phyloP scores from a whole-genome alignment of 2,329 filamentous ascomycete genomes.

The Diaporthe longicolla region DNA sequence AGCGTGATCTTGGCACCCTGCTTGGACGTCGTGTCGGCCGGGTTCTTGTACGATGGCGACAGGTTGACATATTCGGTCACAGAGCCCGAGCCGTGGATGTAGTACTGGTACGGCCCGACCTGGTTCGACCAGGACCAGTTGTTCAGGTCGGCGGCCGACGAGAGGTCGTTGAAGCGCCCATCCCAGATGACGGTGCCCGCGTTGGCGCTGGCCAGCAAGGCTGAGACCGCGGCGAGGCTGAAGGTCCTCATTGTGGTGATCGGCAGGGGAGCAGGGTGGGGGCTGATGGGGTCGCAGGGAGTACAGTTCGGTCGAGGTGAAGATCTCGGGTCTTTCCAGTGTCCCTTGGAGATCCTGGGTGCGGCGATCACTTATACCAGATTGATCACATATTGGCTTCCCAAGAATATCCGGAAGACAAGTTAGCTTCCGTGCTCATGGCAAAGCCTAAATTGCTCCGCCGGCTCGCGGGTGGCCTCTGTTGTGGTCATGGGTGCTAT shows the following conservation, averaged over 20 bases:
- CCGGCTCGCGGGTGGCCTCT: background rate
- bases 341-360: background rate
- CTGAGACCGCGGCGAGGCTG: conserved; percentile 28
- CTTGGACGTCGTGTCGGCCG: conserved; percentile 70
- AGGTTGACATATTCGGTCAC: conserved; percentile 74
- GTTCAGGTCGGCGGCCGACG: conserved; percentile 66
- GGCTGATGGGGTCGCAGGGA: background rate
- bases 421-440: conserved; percentile 29
- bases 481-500: conserved; percentile 18
- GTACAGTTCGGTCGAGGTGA: background rate
- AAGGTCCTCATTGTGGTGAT: conserved; percentile 23
- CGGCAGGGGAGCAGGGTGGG: background rate
- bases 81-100: conserved; percentile 75
- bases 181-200: conserved; percentile 72
- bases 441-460: conserved; percentile 15
- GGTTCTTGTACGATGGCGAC: conserved; percentile 73
- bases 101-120: conserved; percentile 81
- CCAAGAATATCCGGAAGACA: conserved; percentile 1
- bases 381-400: background rate
- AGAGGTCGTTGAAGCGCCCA: conserved; percentile 74
- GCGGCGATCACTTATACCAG: conserved; percentile 26
- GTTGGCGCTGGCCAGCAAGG: conserved; percentile 51
- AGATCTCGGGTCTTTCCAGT: background rate
- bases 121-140: conserved; percentile 78
- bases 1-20: conserved; percentile 80